These are phyloP conservation scores for Dictyostelium intermedium DNA, from an alignment of 78 protist genomes.

Conservation along the genomic window DNA sequence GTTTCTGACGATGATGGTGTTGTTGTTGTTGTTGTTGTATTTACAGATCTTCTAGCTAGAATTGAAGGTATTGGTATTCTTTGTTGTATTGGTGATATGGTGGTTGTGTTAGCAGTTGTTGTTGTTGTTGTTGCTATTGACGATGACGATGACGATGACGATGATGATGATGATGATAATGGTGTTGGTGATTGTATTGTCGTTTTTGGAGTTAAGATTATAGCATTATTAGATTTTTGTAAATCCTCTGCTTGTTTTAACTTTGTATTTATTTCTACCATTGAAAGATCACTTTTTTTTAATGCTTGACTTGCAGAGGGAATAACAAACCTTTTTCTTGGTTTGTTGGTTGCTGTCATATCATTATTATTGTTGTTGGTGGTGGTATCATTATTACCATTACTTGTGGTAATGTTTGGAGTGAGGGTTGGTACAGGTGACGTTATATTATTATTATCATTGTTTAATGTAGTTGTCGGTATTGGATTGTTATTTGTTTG, in stretches of 20 bases:
- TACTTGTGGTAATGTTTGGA: not conserved
- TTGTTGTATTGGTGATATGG: not conserved
- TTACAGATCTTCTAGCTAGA: not conserved
- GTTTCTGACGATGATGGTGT: not conserved
- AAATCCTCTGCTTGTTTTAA: not conserved
- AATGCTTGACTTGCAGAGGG: not conserved
- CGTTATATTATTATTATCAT: not conserved
- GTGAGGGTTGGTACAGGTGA: too few species aligned
- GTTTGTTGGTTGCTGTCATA: not conserved
- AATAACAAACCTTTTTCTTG: slow-evolving; percentile 11
- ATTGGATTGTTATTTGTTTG: not conserved
- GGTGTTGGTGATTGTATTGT: not conserved
- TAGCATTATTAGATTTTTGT: not conserved
- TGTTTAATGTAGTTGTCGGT: not conserved
- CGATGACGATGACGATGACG: too few species aligned
- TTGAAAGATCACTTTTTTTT: not conserved
- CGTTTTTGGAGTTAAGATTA: not conserved
- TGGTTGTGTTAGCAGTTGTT: not conserved
- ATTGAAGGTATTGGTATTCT: not conserved
- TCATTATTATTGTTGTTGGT: not conserved
- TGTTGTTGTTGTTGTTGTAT: not conserved
- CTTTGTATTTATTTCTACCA: not conserved
- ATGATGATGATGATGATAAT: not conserved
- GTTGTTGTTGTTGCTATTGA: not conserved
- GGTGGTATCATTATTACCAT: not conserved